Base-by-base conservation (phyloP, 768 basidiomycete genomes). In the Trametes punicea region DNA sequence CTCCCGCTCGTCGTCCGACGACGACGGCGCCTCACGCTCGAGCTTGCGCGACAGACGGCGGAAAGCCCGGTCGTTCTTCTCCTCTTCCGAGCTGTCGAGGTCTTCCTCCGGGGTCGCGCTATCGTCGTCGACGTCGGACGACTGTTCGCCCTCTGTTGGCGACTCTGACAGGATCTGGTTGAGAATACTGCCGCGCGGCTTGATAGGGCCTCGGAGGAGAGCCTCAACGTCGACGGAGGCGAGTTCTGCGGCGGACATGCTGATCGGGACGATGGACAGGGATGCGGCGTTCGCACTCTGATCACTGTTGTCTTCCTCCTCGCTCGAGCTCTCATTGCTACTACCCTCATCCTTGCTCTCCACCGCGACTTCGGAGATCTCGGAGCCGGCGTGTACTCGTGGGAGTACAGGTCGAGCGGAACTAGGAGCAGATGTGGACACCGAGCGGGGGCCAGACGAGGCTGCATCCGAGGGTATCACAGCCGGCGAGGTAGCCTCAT, bases 161-260 rank as follows among this genome's bases (percentile, higher is more conserved):
- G 59, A 73, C 64, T 59, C 65, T 64, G 55, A 70, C 64, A 46
- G 60, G 48, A 71, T 59, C 46, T 51, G 69, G 21, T 69, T 69
- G 1, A 74, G 53, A 21, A 73, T 60, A n/a, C 69, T 60, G 27
- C 62, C 44, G 13, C 38, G 46, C 4, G 62, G 62, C 25, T 58
- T 45, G n/a, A 46, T 41, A 7, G 80, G 78, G 2, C 77, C 77
- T 26, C 71, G 74, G 11, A 81, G 62, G 45, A 80, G 60, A 8
- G 72, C 71, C 7, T 80, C 75, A n/a, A 79, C 49, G 31, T 75
- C 68, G 27, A 62, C 57, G 1, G 65, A 53, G 13, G 52, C 41
- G 1, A 62, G 51, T 3, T 47, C 60, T 9, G 38, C 29, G 13
- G 27, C 59, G n/a, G 45, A 7, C 2, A 53, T 16, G n/a, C 30